Evolutionary conservation across 2,329 filamentous ascomycete genomes (phyloP).

Genomic region (Nothopassalora personata): DNA sequence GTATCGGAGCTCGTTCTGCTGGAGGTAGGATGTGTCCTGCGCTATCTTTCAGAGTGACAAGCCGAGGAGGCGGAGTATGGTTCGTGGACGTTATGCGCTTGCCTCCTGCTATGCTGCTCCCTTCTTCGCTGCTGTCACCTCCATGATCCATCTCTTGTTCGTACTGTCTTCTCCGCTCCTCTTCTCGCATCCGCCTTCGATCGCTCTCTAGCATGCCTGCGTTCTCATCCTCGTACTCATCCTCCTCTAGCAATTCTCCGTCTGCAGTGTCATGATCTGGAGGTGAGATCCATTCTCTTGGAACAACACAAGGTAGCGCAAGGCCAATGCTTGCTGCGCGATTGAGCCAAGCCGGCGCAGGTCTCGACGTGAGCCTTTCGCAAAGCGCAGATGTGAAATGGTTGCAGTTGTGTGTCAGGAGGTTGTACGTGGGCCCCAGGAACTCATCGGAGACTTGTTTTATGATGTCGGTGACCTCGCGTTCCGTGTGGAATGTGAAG

Average conservation of each 20-base stretch:
- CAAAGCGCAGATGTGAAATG: constrained; percentile 79
- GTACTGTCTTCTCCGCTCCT: constrained; percentile 12
- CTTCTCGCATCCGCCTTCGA: constrained; percentile 6
- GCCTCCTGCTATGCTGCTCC: constrained; percentile 21
- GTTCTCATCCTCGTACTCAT: constrained; percentile 52
- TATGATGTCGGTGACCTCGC: constrained; percentile 67
- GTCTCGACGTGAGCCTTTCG: constrained; percentile 62
- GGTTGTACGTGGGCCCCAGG: constrained; percentile 70
- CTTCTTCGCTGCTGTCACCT: constrained; percentile 9
- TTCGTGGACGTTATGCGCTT: constrained; percentile 19
- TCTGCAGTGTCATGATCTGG: constrained; percentile 70
- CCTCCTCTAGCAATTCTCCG: constrained; percentile 61
- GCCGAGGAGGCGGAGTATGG: constrained; percentile 25
- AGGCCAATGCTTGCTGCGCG: constrained; percentile 78
- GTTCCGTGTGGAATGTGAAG: constrained; percentile 63
- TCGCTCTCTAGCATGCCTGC: constrained; percentile 20
- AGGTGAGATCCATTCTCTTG: constrained; percentile 73
- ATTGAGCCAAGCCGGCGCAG: constrained; percentile 72
- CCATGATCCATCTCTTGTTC: constrained; percentile 4
- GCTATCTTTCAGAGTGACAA: constrained; percentile 35
- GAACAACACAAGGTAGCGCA: constrained; percentile 75
- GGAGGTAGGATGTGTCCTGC: constrained; percentile 39
- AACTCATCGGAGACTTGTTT: constrained; percentile 65
- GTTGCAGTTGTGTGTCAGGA: constrained; percentile 81
- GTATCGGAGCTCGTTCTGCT: constrained; percentile 43